Percentiles rank a stretch among this genome's conserved stretches.
phyloP scores from a whole-genome alignment of 2,329 filamentous ascomycete species.

The Bretziella fagacearum region DNA sequence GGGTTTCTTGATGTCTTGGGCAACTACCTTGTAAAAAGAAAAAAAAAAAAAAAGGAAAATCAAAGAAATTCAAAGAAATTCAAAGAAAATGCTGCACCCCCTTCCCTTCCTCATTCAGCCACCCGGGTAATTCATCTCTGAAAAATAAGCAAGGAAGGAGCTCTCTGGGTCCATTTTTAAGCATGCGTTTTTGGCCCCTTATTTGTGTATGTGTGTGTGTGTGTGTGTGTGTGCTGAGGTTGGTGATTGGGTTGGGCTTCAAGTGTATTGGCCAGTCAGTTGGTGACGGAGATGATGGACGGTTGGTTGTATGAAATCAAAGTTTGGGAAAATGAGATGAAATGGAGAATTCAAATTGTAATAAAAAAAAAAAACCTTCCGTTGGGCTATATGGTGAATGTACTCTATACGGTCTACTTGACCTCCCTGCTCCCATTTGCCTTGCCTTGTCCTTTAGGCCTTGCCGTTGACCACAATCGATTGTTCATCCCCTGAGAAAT shows the following conservation, averaged over 20 bases:
- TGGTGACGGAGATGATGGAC: background rate
- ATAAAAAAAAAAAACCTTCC: no score
- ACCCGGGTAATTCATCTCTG: background rate
- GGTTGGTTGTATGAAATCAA: no score
- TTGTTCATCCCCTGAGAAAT: conserved; percentile 3
- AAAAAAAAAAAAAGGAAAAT: no score
- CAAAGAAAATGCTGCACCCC: no score
- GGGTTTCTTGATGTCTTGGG: no score
- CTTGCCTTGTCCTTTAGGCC: background rate
- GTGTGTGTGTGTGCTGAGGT: background rate
- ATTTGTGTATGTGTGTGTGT: background rate
- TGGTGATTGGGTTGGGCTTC: background rate
- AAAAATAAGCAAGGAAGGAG: background rate
- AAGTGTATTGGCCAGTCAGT: background rate
- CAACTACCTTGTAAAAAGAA: no score
- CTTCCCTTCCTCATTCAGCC: background rate
- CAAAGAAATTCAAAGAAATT: no score
- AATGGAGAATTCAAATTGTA: no score
- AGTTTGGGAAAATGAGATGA: no score
- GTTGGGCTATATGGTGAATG: no score
- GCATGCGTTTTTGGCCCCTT: background rate
- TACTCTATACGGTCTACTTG: no score
- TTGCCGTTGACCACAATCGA: background rate
- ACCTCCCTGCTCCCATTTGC: background rate
- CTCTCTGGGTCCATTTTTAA: background rate